These are phyloP conservation scores for Tricholoma sp. DNA, from an alignment of 768 basidiomycete genomes.

Conservation along the genomic window DNA sequence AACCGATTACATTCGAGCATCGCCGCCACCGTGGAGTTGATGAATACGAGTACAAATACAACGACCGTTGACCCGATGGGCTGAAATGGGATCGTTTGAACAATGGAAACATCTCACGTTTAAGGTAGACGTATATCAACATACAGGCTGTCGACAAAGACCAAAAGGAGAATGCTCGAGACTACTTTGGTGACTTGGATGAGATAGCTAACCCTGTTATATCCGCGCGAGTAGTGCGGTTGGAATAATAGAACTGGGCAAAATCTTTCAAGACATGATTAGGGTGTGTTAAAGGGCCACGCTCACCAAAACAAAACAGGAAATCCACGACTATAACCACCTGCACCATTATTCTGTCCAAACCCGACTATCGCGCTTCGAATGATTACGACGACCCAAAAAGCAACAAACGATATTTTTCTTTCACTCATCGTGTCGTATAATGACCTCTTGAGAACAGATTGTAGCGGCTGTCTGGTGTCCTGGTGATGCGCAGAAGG, in stretches of 20 bases:
- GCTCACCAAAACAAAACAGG: not conserved
- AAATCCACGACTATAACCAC: not conserved
- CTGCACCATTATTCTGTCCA: not conserved
- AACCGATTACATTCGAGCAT: too few relatives aligned
- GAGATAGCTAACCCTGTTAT: not conserved
- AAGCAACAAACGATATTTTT: not conserved
- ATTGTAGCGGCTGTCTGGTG: not conserved
- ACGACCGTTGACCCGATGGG: not conserved
- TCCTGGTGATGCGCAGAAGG: not conserved
- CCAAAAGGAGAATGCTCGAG: not conserved
- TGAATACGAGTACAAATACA: not conserved
- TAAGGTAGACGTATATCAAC: not conserved
- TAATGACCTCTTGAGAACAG: not conserved
- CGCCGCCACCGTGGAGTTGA: not conserved
- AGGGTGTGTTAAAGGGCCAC: not conserved
- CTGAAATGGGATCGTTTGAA: not conserved
- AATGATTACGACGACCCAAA: not conserved
- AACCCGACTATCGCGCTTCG: not conserved
- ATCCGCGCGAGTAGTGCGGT: not conserved
- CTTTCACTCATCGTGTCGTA: not conserved
- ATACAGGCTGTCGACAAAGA: not conserved
- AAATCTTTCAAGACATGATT: not conserved
- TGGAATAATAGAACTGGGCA: not conserved
- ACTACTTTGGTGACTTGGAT: not conserved
- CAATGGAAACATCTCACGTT: not conserved